Evolutionary conservation across 1,284 basidiomycete species (phyloP), one percentile per base, ranked within the genome.

Genomic region (Pseudozyma hubeiensis): DNA sequence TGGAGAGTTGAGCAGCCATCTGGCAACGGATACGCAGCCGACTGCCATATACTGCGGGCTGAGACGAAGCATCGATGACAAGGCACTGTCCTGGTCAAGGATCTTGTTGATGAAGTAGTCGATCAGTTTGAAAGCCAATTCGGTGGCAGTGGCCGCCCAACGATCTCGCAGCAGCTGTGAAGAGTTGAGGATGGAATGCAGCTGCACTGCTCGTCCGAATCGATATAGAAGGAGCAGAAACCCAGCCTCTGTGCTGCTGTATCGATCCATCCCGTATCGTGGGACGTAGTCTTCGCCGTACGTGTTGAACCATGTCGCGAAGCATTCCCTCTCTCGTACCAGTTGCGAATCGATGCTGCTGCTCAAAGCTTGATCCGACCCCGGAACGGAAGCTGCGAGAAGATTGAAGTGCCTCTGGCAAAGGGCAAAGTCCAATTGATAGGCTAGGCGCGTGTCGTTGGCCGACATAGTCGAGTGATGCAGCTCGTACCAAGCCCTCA

Each of bases 21-120:
- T 49, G 1, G 62, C 67, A 2, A 58, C 62, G 1, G 53, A 35
- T 2, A 64, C 53, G 34, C 67, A 64, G 7, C 48, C 62, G 4
- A 53, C 49, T 11, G 46, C 61, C 67, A 70, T 62, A 51, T 57
- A 70, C 47, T 61, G 62, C 31, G 67, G 53, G 30, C 67, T 70
- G 30, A 70, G 40, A 9, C 67, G 62, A 33, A 64, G 47, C 52
- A 62, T 45, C n/a, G 57, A 66, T 1, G 53, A 55, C n/a, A 48
- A 55, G 1, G 57, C 44, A 2, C 46, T 41, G n/a, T 70, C 67
- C 19, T 61, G 57, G 3, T 61, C 62, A 19, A 70, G 45, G 2
- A 70, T 31, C 35, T 67, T 67, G 40, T 5, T 46, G 43, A 33
- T 50, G 45, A 73, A 67, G 4, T 30, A 44, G 19, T 64, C 56